Evolutionary conservation across 31 red algal genomes (phyloP).

Genomic region (Asparagopsis taxiformis): DNA sequence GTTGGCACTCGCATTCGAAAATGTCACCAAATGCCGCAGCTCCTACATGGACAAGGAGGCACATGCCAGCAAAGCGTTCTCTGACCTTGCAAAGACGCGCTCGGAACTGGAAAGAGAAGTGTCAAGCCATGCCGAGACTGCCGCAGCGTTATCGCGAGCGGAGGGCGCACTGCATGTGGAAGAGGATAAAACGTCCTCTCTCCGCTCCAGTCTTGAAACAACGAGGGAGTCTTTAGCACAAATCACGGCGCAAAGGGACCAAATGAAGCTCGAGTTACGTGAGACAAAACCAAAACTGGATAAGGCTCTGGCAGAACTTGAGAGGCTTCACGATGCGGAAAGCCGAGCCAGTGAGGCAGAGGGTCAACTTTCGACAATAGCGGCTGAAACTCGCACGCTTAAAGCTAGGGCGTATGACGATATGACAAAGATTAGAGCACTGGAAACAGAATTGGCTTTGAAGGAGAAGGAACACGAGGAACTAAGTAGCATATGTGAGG

Average conservation of each 20-base stretch:
- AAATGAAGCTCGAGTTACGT: conserved; percentile 15
- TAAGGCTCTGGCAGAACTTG: conserved; percentile 1
- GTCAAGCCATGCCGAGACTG: conserved; percentile 38
- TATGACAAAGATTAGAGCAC: conserved; percentile 51
- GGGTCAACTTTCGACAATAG: conserved; percentile 30
- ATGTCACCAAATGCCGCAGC: conserved; percentile 45
- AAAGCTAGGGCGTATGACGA: conserved; percentile 85
- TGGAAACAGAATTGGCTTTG: conserved; percentile 42
- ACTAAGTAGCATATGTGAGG: conserved; percentile 57
- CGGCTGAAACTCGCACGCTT: conserved; percentile 53
- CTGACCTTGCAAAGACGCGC: conserved; percentile 38
- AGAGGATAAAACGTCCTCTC: conserved; percentile 33
- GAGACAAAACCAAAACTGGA: conserved; percentile 33
- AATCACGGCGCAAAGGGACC: conserved; percentile 30
- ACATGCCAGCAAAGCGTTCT: conserved; percentile 43
- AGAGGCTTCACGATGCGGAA: conserved; percentile 16
- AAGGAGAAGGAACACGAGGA: conserved; percentile 74
- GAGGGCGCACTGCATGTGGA: conserved; percentile 52
- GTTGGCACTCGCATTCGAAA: conserved; percentile 63
- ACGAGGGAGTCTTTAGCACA: conserved; percentile 34
- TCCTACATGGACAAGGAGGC: conserved; percentile 71
- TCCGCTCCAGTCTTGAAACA: conserved; percentile 21
- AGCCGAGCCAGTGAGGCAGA: conserved; percentile 14
- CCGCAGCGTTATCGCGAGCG: conserved; percentile 20
- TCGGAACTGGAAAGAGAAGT: conserved; percentile 27